Evolutionary conservation across 495 filamentous ascomycete species (phyloP), one percentile per base, ranked within the genome.

Genomic region (Amniculicola lignicola): DNA sequence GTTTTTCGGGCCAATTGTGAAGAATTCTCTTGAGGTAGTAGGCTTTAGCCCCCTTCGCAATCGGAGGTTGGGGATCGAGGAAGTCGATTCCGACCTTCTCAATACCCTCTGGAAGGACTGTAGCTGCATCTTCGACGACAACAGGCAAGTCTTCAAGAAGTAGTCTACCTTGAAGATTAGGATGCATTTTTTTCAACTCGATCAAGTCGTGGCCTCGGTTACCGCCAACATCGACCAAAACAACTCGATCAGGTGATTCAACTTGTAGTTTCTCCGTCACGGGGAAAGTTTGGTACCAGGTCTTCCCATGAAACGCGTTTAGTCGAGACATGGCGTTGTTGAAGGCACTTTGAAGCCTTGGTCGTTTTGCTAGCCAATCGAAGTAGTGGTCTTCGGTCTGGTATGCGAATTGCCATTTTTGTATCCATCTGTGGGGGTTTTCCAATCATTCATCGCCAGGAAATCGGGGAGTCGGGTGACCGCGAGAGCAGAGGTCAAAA

Each of bases 1-100:
- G 22, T 7, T 11, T 22, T 14, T 44, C 38, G 6, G 35, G 22
- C 49, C 49, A 53, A 22, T 53, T 37, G 38, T 46, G 49, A 4
- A 53, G 23, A 5, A 53, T 27, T 14, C 6, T 38, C 4, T 37
- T 38, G 5, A 53, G 38, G 15, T 44, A 53, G 22, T 53, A 53
- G 12, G 15, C 38, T 12, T 25, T 28, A 4, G 49, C 49, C n/a
- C 38, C 38, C 21, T 53, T 53, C 39, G 24, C 19, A n/a, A n/a
- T n/a, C n/a, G n/a, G n/a, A 15, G 49, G 49, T 7, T 53, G 33
- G 7, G 38, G 21, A 9, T 19, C 22, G 49, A 53, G 47, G 38
- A 53, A 53, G 49, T 53, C 24, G 15, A 45, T 12, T 12, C 7
- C 27, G 27, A 45, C 10, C 9, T 12, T 4, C 22, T 6, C 10